Conservation (phyloP, 371 early-diverging fungal genomes). For the Apophysomyces ossiformis region DNA sequence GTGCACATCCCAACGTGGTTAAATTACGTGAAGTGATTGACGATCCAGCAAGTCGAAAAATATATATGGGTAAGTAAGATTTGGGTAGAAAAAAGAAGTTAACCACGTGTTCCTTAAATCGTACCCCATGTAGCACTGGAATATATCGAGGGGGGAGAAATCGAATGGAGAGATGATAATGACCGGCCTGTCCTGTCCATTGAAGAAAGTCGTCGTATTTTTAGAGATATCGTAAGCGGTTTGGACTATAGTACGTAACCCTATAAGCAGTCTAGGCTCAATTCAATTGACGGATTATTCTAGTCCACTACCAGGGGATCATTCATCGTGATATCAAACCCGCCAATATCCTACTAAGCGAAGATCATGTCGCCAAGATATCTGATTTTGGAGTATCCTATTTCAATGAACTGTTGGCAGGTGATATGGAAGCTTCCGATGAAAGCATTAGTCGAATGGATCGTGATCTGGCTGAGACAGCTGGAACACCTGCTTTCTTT, state of each 20-base stretch:
- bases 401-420: conserved; percentile 53
- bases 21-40: conserved; percentile 91
- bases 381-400: conserved; percentile 94
- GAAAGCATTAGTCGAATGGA: conserved; percentile 50
- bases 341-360: conserved; percentile 80
- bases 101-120: neutral
- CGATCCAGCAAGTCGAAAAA: conserved; percentile 84
- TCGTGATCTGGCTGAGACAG: conserved; percentile 89
- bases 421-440: conserved; percentile 10
- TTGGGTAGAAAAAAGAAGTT: neutral
- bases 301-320: conserved; percentile 87
- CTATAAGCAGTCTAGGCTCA: neutral
- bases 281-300: neutral
- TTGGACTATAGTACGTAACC: conserved; percentile 77
- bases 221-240: conserved; percentile 88
- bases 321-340: conserved; percentile 96
- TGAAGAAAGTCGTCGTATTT: conserved; percentile 70
- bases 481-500: conserved; percentile 95
- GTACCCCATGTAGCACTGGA: conserved; percentile 66
- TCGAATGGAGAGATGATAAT: conserved; percentile 78
- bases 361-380: conserved; percentile 81
- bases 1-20: conserved; percentile 92
- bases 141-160: conserved; percentile 88
- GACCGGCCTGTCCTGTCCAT: conserved; percentile 64
- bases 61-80: conserved; percentile 72